These are phyloP conservation scores for Leccinellum albellum DNA, from an alignment of 768 basidiomycete genomes.

Conservation along the genomic window DNA sequence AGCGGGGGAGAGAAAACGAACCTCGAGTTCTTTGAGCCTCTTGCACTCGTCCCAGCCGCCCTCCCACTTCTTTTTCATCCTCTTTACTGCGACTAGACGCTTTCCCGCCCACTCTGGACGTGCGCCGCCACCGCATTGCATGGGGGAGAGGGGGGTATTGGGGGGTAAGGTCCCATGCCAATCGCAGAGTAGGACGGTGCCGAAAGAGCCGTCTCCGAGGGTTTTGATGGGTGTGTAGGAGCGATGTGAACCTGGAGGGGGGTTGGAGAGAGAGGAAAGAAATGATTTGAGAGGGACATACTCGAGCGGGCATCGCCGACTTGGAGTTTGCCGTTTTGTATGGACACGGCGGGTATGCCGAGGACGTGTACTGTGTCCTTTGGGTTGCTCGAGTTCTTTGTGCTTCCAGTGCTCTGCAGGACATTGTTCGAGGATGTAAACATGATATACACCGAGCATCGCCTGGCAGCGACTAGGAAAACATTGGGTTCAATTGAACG, in stretches of 20 bases:
- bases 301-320: slow-evolving; percentile 72
- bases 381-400: slow-evolving; percentile 14
- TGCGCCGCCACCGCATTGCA: slow-evolving; percentile 93
- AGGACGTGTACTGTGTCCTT: slow-evolving; percentile 66
- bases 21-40: slow-evolving; percentile 92
- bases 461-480: slow-evolving; percentile 25
- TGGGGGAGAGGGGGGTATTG: slow-evolving; percentile 85
- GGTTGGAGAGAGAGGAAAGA: not conserved
- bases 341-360: slow-evolving; percentile 74
- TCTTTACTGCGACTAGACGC: slow-evolving; percentile 92
- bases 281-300: slow-evolving; percentile 38
- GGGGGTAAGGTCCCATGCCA: slow-evolving; percentile 96
- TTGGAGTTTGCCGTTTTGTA: slow-evolving; percentile 63
- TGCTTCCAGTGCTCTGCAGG: slow-evolving; percentile 24
- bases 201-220: slow-evolving; percentile 97
- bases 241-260: slow-evolving; percentile 66
- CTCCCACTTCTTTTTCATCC: slow-evolving; percentile 98
- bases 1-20: slow-evolving; percentile 36
- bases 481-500: slow-evolving; percentile 8
- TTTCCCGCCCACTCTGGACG: slow-evolving; percentile 93
- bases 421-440: slow-evolving; percentile 32
- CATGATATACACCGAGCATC: slow-evolving; percentile 34
- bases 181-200: slow-evolving; percentile 97
- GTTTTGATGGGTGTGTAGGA: slow-evolving; percentile 95
- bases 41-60: slow-evolving; percentile 98